These are phyloP conservation scores for Euclidium syriacum DNA, from an alignment of 345 rosid genomes.

Conservation along the genomic window DNA sequence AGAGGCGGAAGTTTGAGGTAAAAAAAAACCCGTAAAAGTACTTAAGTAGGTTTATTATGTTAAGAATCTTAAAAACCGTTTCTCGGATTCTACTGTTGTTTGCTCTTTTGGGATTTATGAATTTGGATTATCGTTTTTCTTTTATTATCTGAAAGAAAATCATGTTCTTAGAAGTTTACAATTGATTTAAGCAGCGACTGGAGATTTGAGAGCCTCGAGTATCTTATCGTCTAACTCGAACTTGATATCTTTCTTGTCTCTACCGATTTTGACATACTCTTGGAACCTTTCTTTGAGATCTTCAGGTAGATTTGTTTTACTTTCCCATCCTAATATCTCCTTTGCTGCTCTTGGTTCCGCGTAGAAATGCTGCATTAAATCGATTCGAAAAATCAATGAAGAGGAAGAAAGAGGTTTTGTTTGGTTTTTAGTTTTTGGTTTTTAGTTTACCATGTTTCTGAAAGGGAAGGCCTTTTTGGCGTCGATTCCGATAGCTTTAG, in stretches of 20 bases:
- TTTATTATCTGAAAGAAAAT: constrained; percentile 9
- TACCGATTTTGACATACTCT: constrained; percentile 71
- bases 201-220: constrained; percentile 66
- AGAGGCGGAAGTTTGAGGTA: constrained; percentile 29
- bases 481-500: constrained; percentile 75
- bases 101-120: constrained; percentile 1
- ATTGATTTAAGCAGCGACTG: constrained; percentile 46
- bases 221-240: constrained; percentile 85
- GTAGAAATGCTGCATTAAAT: constrained; percentile 97
- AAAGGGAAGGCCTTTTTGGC: constrained; percentile 94
- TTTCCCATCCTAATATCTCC: constrained; percentile 71
- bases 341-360: constrained; percentile 95
- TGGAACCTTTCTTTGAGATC: constrained; percentile 81
- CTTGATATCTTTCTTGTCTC: constrained; percentile 76
- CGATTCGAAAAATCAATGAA: background rate
- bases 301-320: constrained; percentile 63
- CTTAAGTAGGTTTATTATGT: constrained; percentile 10
- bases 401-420: background rate
- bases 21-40: background rate
- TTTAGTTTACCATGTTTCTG: constrained; percentile 68
- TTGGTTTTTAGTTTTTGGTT: background rate
- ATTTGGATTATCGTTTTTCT: background rate
- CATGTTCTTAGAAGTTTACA: constrained; percentile 14
- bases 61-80: constrained; percentile 9
- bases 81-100: background rate